Base-by-base conservation (phyloP, 345 rosid genomes). In the Excoecaria cochinchinensis region DNA sequence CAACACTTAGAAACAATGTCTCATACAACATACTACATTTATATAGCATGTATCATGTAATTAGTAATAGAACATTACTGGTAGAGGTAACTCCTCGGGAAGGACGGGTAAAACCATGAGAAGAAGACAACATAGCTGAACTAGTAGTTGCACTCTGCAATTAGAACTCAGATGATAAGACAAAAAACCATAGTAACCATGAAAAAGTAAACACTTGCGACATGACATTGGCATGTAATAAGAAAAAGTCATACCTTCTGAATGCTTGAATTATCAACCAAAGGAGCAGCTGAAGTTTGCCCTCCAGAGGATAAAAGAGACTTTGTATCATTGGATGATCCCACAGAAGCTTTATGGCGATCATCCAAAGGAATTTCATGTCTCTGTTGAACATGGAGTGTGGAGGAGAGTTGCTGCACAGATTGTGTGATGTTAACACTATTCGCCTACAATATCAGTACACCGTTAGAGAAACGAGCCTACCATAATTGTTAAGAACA, bases 51-150 rank as follows among this genome's bases (percentile, higher is more conserved):
- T 8, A 64, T 44, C 5, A 8, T n/a, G 67, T 70, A 69, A 21
- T 44, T 71, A 50, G n/a, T 73, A 78, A 76, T 74, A 47, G 74
- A 72, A 70, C 81, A 73, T 85, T 91, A 95, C 99, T 92, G 19
- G 97, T 87, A 21, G 98, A 91, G 74, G 95, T 71, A 78, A 80
- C 88, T 64, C 72, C 93, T 55, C 98, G 87, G 51, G 91, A 36
- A 55, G 93, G 84, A 69, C 90, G 97, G 80, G 74, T 75, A 80
- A 89, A 86, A 78, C 93, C 90, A 76, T 88, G 81, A 31, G 90
- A 82, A 72, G 87, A 77, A 62, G 93, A 81, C 64, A 88, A 76
- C 76, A 90, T 56, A 70, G 89, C 69, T 21, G 86, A 71, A 74
- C 86, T 71, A 85, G 65, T 82, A 72, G 74, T 77, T 4, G 81